Conservation (phyloP, 1,284 basidiomycete species). For the Athelia psychrophila region DNA sequence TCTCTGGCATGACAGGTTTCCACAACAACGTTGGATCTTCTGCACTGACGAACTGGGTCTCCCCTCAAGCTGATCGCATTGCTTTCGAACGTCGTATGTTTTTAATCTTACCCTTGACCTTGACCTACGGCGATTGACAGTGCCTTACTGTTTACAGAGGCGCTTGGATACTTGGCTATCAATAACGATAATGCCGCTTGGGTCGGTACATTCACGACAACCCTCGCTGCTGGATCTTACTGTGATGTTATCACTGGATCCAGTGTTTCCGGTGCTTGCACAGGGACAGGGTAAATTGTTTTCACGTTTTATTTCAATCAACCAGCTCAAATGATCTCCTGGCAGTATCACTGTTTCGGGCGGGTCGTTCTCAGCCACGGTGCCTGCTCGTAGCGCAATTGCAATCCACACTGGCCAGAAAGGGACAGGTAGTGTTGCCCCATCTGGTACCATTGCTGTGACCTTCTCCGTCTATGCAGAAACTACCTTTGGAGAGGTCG, state of each 20-base stretch:
- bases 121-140: background rate
- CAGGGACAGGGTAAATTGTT: slow-evolving; percentile 42
- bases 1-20: slow-evolving; percentile 64
- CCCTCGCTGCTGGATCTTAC: slow-evolving; percentile 54
- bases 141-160: slow-evolving; percentile 36
- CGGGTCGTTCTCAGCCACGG: slow-evolving; percentile 50
- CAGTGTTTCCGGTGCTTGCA: slow-evolving; percentile 39
- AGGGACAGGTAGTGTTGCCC: slow-evolving; percentile 16
- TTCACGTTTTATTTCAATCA: background rate
- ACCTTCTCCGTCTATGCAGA: background rate
- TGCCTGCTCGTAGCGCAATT: slow-evolving; percentile 52
- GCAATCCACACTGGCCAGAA: slow-evolving; percentile 50
- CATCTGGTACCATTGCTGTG: background rate
- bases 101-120: background rate
- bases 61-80: slow-evolving; percentile 52
- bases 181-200: slow-evolving; percentile 59
- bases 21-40: slow-evolving; percentile 54
- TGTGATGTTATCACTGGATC: slow-evolving; percentile 61
- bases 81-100: slow-evolving; percentile 57
- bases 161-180: slow-evolving; percentile 59
- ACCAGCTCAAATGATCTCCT: background rate
- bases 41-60: slow-evolving; percentile 52
- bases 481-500: background rate
- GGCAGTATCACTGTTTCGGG: slow-evolving; percentile 47
- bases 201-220: slow-evolving; percentile 52